phyloP scores from a whole-genome alignment of 2,329 filamentous ascomycete genomes.

The Nothopassalora personata region DNA sequence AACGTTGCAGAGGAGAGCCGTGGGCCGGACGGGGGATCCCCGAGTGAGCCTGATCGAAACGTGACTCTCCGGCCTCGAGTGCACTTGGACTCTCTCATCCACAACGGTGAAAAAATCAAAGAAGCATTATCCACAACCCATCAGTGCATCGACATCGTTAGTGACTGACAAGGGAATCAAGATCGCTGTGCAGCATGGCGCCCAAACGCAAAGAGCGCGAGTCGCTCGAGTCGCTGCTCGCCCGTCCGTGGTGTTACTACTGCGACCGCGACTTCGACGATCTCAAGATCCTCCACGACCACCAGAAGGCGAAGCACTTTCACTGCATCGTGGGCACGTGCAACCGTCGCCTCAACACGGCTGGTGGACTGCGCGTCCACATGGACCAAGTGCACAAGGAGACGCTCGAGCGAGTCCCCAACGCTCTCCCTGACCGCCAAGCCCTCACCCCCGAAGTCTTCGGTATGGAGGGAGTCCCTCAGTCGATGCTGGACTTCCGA shows the following conservation, averaged over 20 bases:
- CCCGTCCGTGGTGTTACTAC: constrained; percentile 95
- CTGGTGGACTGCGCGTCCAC: constrained; percentile 91
- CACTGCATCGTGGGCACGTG: constrained; percentile 77
- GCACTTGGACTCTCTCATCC: neutral
- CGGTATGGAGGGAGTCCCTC: constrained; percentile 93
- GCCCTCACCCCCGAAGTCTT: constrained; percentile 93
- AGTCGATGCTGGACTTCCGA: constrained; percentile 63
- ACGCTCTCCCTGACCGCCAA: constrained; percentile 80
- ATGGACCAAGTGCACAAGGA: constrained; percentile 99
- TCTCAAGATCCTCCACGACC: constrained; percentile 88
- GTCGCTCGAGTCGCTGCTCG: constrained; percentile 80
- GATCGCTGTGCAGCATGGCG: constrained; percentile 1
- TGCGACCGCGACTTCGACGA: constrained; percentile 99
- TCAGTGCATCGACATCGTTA: neutral
- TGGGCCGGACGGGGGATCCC: neutral
- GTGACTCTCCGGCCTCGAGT: neutral
- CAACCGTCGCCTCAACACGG: constrained; percentile 81
- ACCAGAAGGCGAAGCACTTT: constrained; percentile 99
- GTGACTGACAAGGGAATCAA: neutral
- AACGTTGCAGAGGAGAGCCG: too few species aligned
- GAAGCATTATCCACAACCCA: neutral
- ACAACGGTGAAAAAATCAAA: neutral
- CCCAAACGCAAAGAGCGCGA: constrained; percentile 67
- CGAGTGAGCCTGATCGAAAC: neutral
- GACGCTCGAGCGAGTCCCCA: constrained; percentile 78